These are phyloP conservation scores for Cudoniella acicularis DNA, from an alignment of 495 filamentous ascomycete genomes.

Conservation along the genomic window DNA sequence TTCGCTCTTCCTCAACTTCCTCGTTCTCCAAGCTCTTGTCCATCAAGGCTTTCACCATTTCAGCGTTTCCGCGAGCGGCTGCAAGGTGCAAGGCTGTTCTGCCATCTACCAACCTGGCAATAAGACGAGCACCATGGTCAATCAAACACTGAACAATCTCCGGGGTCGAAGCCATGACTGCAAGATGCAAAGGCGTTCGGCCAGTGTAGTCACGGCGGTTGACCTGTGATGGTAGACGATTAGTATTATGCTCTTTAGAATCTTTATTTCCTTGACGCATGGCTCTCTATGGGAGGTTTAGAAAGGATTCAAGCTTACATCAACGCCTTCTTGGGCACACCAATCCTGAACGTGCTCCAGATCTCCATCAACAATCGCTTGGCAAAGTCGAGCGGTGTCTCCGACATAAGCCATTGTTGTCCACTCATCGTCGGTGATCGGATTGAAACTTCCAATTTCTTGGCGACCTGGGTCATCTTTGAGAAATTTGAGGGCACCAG, in stretches of 20 bases:
- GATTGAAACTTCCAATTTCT: conserved; percentile 69
- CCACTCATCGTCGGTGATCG: conserved; percentile 77
- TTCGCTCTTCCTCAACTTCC: conserved; percentile 56
- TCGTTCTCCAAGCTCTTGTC: conserved; percentile 68
- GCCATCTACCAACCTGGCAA: conserved; percentile 71
- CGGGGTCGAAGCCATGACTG: conserved; percentile 59
- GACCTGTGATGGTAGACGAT: background rate
- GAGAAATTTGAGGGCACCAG: conserved; percentile 65
- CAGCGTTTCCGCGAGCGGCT: conserved; percentile 58
- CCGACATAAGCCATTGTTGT: conserved; percentile 76
- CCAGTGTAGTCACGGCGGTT: conserved; percentile 67
- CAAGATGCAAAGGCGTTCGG: conserved; percentile 73
- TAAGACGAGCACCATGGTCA: conserved; percentile 66
- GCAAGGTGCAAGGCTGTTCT: conserved; percentile 76
- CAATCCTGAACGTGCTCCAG: conserved; percentile 62
- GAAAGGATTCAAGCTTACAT: conserved; percentile 1
- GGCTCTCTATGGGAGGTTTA: background rate
- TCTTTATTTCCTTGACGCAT: too few species aligned
- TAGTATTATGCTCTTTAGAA: too few species aligned
- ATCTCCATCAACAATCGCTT: conserved; percentile 71
- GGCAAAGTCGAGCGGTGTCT: conserved; percentile 64
- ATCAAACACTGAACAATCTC: conserved; percentile 68
- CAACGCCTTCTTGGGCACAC: conserved; percentile 52
- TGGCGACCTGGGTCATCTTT: conserved; percentile 78
- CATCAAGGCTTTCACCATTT: conserved; percentile 67